phyloP scores from a whole-genome alignment of 2,329 filamentous ascomycete genomes.

The Trichoderma arundinaceum region DNA sequence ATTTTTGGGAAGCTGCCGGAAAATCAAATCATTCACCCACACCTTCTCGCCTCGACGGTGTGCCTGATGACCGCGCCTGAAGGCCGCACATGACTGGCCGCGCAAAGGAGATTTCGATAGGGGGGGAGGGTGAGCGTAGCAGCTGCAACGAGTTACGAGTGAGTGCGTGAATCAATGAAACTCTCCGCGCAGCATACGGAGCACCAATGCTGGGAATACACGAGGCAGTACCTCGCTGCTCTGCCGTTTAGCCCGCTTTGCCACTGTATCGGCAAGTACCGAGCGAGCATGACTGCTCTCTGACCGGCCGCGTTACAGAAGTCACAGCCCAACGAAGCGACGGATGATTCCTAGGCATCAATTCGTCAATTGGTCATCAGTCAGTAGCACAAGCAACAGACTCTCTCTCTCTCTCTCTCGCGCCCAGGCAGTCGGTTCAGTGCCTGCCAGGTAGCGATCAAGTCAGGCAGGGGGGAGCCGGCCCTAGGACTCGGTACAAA shows the following conservation, averaged over 20 bases:
- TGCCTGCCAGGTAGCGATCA: too few relatives aligned
- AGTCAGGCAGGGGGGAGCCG: too few relatives aligned
- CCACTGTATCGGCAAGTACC: neutral
- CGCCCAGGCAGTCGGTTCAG: too few relatives aligned
- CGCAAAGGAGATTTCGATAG: neutral
- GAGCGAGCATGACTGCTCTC: too few relatives aligned
- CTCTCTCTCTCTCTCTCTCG: too few relatives aligned
- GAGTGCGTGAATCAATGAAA: conserved; percentile 15
- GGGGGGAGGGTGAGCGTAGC: conserved; percentile 27
- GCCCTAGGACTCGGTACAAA: too few relatives aligned
- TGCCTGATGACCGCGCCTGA: conserved; percentile 32
- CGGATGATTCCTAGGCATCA: neutral
- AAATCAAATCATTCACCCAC: conserved; percentile 27
- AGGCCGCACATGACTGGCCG: conserved; percentile 31
- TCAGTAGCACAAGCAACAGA: too few relatives aligned
- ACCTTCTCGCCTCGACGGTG: conserved; percentile 26
- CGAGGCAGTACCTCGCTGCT: too few relatives aligned
- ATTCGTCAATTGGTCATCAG: neutral
- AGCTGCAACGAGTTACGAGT: neutral
- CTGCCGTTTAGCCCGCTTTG: neutral
- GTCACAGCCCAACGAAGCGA: too few relatives aligned
- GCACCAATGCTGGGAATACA: too few relatives aligned
- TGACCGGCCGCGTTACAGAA: too few relatives aligned
- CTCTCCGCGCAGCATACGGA: conserved; percentile 18
- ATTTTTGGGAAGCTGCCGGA: conserved; percentile 15